Conservation (phyloP, 2,329 filamentous ascomycete species). For the Fusarium continuum region DNA sequence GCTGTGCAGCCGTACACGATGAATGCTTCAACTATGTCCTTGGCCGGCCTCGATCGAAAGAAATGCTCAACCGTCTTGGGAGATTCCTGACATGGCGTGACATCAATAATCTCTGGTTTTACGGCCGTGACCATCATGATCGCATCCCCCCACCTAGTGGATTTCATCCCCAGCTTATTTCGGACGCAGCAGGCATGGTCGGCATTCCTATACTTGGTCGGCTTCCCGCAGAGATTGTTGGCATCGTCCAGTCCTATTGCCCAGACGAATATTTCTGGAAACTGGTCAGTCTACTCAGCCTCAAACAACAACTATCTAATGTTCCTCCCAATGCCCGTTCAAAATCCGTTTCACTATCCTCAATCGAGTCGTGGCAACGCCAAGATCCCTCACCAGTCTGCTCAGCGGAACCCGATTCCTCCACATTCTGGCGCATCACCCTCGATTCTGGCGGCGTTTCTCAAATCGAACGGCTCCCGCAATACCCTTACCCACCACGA, state of each 20-base stretch:
- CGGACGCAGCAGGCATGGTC: background rate
- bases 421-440: background rate
- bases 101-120: background rate
- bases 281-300: background rate
- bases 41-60: background rate
- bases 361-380: background rate
- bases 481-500: background rate
- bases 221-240: background rate
- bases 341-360: background rate
- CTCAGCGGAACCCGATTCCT: accelerated
- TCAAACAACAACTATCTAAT: background rate
- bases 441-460: background rate
- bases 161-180: background rate
- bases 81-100: background rate
- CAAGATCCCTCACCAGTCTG: background rate
- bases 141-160: background rate
- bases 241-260: background rate
- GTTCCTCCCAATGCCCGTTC: background rate
- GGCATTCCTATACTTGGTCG: background rate
- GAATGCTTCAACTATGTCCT: background rate
- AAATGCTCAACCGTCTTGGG: background rate
- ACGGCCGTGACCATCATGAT: too few relatives aligned
- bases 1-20: background rate
- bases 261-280: background rate
- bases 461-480: background rate